These are phyloP conservation scores for Pseudoneurospora amorphoporcata DNA, from an alignment of 495 filamentous ascomycete genomes.

Conservation along the genomic window DNA sequence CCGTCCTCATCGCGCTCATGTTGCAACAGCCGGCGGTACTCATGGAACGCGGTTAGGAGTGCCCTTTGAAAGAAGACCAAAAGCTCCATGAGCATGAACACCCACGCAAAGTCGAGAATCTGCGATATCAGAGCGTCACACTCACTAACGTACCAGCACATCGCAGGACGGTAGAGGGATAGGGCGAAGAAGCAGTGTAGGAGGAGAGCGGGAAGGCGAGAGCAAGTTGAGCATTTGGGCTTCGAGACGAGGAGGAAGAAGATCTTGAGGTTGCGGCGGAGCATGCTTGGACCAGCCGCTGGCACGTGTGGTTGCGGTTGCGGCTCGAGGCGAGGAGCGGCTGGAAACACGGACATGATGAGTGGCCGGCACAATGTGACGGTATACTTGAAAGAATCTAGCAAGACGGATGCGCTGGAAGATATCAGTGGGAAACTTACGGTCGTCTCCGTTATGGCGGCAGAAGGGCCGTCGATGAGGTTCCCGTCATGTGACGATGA, in stretches of 20 bases:
- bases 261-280: neutral
- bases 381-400: neutral
- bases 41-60: neutral
- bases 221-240: neutral
- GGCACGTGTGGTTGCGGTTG: neutral
- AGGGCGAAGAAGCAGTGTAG: neutral
- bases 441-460: neutral
- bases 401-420: neutral
- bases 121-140: neutral
- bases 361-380: neutral
- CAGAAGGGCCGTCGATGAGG: neutral
- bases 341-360: neutral
- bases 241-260: neutral
- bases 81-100: neutral
- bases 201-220: neutral
- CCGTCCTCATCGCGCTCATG: neutral
- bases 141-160: neutral
- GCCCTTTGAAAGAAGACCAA: neutral
- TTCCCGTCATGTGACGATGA: neutral
- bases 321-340: neutral
- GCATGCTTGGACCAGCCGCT: neutral
- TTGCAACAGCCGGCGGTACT: neutral
- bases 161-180: neutral
- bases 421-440: neutral
- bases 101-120: neutral